These are phyloP conservation scores for Biancaea sappan DNA, from an alignment of 306 rosid species.

Conservation along the genomic window DNA sequence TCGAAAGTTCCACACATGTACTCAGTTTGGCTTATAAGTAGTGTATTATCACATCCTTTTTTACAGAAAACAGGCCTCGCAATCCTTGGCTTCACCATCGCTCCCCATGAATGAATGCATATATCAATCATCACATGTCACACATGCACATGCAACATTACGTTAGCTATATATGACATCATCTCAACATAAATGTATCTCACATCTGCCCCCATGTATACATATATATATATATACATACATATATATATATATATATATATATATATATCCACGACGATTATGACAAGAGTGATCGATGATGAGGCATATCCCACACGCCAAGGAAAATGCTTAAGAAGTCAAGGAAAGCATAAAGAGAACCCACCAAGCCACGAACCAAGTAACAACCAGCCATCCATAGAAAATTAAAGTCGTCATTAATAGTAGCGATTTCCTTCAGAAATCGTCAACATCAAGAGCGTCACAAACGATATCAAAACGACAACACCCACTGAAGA, in stretches of 20 bases:
- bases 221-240: too few species aligned
- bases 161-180: too few species aligned
- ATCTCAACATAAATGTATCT: background rate
- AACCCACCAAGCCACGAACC: too few species aligned
- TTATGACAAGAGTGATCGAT: too few species aligned
- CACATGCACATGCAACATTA: too few species aligned
- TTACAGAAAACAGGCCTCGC: constrained; percentile 2
- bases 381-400: too few species aligned
- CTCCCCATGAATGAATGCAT: too few species aligned
- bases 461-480: constrained; percentile 38
- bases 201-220: background rate
- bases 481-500: constrained; percentile 34
- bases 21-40: background rate
- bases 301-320: background rate
- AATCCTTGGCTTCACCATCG: background rate
- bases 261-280: too few species aligned
- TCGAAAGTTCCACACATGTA: background rate
- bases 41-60: background rate
- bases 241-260: too few species aligned
- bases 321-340: background rate
- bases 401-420: background rate
- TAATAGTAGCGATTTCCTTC: background rate
- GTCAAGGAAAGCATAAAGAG: background rate
- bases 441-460: constrained; percentile 39
- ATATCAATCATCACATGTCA: too few species aligned